Base-by-base conservation (phyloP, 108 stramenopile species). In the Skeletonema menzelii region DNA sequence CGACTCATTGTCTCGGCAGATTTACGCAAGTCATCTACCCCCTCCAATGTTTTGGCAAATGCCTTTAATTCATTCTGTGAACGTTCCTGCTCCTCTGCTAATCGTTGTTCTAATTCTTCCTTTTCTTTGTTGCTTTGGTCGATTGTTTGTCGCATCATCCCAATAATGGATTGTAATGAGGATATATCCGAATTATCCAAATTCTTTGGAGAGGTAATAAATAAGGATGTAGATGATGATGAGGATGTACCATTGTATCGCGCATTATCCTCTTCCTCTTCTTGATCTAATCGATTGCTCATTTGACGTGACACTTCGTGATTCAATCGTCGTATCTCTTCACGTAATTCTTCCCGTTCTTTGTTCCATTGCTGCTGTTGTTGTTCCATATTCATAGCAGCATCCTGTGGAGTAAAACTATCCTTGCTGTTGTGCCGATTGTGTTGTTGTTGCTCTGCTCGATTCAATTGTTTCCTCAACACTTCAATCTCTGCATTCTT, bases 31-130 rank as follows among this genome's bases (percentile, higher is more conserved):
- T 76, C 75, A 24, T 76, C 75, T 46, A 76, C 75, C 20, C 75
- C 75, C 55, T 76, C 67, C 15, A 76, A 40, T 15, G 75, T 76
- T 69, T 59, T 67, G 5, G 67, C 75, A 56, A 76, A 76, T 3
- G 75, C 35, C n/a, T 62, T 59, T 31, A 76, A 20, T 62, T 76
- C 75, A 38, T 35, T 44, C 32, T 76, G 75, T 0, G 67, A 63
- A 19, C 75, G 75, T 17, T 68, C 47, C 46, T 69, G 61, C 61
- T 76, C 75, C 34, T 76, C 75, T 24, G 32, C 11, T 15, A 76
- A 24, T 1, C 62, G 75, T 69, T 69, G 44, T 56, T 76, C 67
- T 13, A 76, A 59, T 6, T 53, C 8, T 30, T 76, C 75, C 58
- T 69, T 63, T 46, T 76, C 75, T 15, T 56, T 32, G 40, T 34